Conservation (phyloP, 2,329 filamentous ascomycete species). For the Beauveria varroae region DNA sequence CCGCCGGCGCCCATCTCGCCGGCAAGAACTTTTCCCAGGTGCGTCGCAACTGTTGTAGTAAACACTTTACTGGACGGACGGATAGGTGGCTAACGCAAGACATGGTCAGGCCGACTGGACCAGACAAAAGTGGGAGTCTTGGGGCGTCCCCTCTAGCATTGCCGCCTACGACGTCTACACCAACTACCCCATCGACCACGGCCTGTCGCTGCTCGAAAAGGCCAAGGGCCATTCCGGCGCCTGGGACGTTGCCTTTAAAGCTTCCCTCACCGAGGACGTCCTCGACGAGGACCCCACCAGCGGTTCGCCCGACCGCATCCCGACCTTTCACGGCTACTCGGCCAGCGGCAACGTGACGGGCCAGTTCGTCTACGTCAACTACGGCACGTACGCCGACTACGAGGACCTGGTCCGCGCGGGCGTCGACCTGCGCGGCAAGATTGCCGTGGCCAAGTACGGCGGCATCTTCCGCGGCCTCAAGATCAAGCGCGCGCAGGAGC, state of each 20-base stretch:
- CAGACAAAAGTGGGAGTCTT: conserved; percentile 62
- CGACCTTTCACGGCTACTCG: conserved; percentile 92
- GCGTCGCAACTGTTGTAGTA: conserved; percentile 8
- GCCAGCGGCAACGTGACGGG: conserved; percentile 87
- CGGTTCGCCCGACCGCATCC: conserved; percentile 62
- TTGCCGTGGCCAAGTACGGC: conserved; percentile 81
- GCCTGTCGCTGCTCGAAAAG: conserved; percentile 57
- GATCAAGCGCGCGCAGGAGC: conserved; percentile 82
- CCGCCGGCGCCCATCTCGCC: conserved; percentile 65
- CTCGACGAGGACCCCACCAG: conserved; percentile 77
- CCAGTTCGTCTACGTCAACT: conserved; percentile 83
- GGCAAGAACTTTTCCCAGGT: conserved; percentile 70
- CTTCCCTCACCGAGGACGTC: conserved; percentile 75
- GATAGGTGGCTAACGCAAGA: not conserved
- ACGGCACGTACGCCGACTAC: conserved; percentile 79
- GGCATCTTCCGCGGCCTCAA: conserved; percentile 84
- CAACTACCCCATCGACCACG: conserved; percentile 68
- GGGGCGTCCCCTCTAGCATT: conserved; percentile 58
- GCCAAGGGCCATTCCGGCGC: conserved; percentile 26
- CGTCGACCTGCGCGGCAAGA: conserved; percentile 72
- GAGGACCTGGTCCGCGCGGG: conserved; percentile 72
- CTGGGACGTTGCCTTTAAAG: conserved; percentile 67
- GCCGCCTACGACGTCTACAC: conserved; percentile 68
- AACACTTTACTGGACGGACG: not conserved
- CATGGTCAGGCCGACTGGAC: conserved; percentile 60